Evolutionary conservation across 805 yeast genomes (phyloP), one percentile per base, ranked within the genome.

Genomic region (Torulaspora gathmanii): DNA sequence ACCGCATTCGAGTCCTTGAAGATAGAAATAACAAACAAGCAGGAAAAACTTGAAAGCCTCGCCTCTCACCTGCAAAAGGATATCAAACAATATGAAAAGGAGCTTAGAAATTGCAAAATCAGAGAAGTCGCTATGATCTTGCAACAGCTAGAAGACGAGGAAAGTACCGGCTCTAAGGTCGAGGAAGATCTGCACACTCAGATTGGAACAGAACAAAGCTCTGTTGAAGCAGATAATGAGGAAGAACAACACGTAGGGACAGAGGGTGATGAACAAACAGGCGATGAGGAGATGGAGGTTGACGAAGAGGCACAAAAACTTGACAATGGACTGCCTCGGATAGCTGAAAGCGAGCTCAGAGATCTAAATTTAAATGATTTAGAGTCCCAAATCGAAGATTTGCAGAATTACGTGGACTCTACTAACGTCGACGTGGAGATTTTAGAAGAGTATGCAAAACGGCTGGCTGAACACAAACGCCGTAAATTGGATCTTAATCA

Each of bases 361-460:
- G 60, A 61, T 0, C 49, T 81, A 16, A 73, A 85, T 56, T 52
- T 74, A 20, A 78, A 74, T 4, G 58, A 57, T 4, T 60, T 86
- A 22, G 74, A 75, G 40, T 60, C 59, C 0, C 81, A 79, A 37
- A 75, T 86, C 33, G 76, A 69, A 4, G 70, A 67, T 27, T 60
- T 87, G 13, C 82, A 84, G 52, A 70, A 68, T 2, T 75, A 74
- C 49, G 68, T 86, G 56, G 75, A 74, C 4, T 71, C 72, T 12
- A 76, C 80, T 6, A 74, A 73, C 45, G 82, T 82, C 3, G 91
- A 91, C 60, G 71, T 83, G 46, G 90, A 84, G 45, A 77, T 86
- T 2, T 69, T 91, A 37, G 78, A 78, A 46, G 95, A 89, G 51
- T 93, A 89, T 61, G 84, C 85, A 0, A 63, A 69, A 31, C 78